Conservation (phyloP, 257 asterid genomes). For the Fraxinus americana region DNA sequence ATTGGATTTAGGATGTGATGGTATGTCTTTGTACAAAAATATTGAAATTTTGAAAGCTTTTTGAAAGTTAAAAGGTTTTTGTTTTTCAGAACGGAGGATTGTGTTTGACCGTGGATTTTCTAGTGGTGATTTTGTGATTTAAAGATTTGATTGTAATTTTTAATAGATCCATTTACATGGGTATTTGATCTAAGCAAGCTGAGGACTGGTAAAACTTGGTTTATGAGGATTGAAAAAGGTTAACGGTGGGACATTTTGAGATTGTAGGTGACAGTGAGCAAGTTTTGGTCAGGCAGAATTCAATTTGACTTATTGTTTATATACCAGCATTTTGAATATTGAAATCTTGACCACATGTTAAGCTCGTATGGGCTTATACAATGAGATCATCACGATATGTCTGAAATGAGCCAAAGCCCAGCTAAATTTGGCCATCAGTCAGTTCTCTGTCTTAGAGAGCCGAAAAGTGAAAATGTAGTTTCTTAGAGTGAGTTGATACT, state of each 20-base stretch:
- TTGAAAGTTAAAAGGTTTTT: not conserved
- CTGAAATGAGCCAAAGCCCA: not conserved
- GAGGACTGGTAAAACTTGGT: not conserved
- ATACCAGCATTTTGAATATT: not conserved
- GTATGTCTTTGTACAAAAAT: not conserved
- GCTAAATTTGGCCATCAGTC: not conserved
- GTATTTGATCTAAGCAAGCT: not conserved
- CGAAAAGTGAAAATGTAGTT: not conserved
- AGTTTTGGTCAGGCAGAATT: not conserved
- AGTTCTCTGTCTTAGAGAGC: not conserved
- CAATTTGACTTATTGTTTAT: not conserved
- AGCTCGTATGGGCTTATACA: too few relatives aligned
- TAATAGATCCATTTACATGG: not conserved
- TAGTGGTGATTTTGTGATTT: not conserved
- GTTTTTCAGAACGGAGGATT: not conserved
- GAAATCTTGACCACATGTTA: not conserved
- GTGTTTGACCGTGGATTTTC: not conserved
- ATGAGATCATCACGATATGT: not conserved
- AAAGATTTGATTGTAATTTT: not conserved
- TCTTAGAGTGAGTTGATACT: not conserved
- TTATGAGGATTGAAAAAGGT: not conserved
- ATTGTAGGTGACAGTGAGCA: not conserved
- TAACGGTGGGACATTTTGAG: not conserved
- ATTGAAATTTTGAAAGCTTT: not conserved
- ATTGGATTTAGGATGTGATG: constrained; percentile 6